Percentiles rank a stretch among this genome's conserved stretches.
Conservation (phyloP, 2,329 filamentous ascomycete genomes). For the Endothia cerciana region DNA sequence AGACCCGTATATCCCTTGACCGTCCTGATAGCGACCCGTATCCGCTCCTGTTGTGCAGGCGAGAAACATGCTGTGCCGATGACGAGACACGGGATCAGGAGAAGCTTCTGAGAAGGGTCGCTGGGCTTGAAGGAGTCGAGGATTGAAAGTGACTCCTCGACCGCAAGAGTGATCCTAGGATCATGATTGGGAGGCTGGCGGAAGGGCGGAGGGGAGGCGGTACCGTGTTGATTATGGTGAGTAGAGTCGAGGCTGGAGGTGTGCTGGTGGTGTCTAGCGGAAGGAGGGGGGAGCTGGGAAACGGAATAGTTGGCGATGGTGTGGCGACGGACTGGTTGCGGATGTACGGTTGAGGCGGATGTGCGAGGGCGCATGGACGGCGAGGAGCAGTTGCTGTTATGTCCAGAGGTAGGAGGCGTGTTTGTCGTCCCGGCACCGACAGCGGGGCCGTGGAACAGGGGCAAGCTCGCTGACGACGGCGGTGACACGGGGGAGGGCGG, state of each 20-base stretch:
- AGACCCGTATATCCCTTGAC: slow-evolving; percentile 64
- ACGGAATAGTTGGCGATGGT: slow-evolving; percentile 35
- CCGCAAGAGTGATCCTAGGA: slow-evolving; percentile 54
- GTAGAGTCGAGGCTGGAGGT: slow-evolving; percentile 30
- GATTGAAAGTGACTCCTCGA: slow-evolving; percentile 60
- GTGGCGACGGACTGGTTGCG: slow-evolving; percentile 31
- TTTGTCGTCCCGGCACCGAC: slow-evolving; percentile 29
- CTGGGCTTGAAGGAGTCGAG: slow-evolving; percentile 59
- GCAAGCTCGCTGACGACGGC: slow-evolving; percentile 32
- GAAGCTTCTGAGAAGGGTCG: slow-evolving; percentile 62
- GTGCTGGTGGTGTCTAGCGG: slow-evolving; percentile 27
- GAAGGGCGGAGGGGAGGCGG: slow-evolving; percentile 51
- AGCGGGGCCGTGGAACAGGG: slow-evolving; percentile 28
- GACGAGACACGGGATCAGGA: slow-evolving; percentile 63
- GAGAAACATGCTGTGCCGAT: slow-evolving; percentile 65
- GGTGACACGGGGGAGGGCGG: slow-evolving; percentile 46
- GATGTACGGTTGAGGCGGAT: slow-evolving; percentile 25
- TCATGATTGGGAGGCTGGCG: slow-evolving; percentile 55
- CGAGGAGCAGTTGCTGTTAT: slow-evolving; percentile 42
- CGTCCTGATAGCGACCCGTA: slow-evolving; percentile 53
- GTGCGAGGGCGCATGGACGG: slow-evolving; percentile 35
- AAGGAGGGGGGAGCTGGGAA: slow-evolving; percentile 30
- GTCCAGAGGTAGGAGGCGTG: slow-evolving; percentile 37
- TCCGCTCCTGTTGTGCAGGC: slow-evolving; percentile 53
- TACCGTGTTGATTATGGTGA: slow-evolving; percentile 29